Base-by-base conservation (phyloP, 768 basidiomycete species). In the Leucocoprinus leucothites region DNA sequence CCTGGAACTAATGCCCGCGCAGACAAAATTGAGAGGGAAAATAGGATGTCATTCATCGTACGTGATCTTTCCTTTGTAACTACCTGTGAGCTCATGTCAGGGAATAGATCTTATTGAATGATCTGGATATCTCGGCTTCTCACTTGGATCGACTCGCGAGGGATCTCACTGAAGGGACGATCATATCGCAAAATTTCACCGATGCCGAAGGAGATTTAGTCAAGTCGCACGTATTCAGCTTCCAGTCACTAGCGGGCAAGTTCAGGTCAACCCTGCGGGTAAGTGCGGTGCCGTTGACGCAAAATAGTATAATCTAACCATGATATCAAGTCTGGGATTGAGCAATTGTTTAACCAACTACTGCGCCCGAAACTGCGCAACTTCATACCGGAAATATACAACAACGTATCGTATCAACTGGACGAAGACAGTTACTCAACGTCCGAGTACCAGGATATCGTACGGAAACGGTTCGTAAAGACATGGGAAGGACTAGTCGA, bases 281-380 rank as follows among this genome's bases (percentile, higher is more conserved):
- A 66, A 56, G 77, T 57, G 55, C 1, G 19, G 18, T 8, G 48
- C 26, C 49, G 35, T 31, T 43, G 25, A 16, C 5, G 6, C 2
- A 46, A 48, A 34, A 34, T 57, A 7, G 5, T 31, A 19, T 25
- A n/a, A 35, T 26, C 21, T 56, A 19, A 48, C 19, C 5, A 22
- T 9, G 16, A 41, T 36, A 13, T 14, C 19, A 42, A 94, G 92
- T 74, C 81, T 2, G 92, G 95, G 14, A 74, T 97, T 24, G 97
- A 99, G 62, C 93, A 96, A 62, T 76, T 98, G 35, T 98, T 98
- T 76, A 98, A 94, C 63, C 96, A 98, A 65, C 77, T 98, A 9
- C 80, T 95, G 62, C 82, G 95, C 18, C 95, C 97, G 0, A 86
- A 85, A 56, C 69, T 99, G 46, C 85, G 97, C 22, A 89, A 82